A percentile compares a stretch with the other conserved stretches of the same genome.
Evolutionary conservation across 2,329 filamentous ascomycete species (phyloP).

Genomic region (Plenodomus biglobosus): DNA sequence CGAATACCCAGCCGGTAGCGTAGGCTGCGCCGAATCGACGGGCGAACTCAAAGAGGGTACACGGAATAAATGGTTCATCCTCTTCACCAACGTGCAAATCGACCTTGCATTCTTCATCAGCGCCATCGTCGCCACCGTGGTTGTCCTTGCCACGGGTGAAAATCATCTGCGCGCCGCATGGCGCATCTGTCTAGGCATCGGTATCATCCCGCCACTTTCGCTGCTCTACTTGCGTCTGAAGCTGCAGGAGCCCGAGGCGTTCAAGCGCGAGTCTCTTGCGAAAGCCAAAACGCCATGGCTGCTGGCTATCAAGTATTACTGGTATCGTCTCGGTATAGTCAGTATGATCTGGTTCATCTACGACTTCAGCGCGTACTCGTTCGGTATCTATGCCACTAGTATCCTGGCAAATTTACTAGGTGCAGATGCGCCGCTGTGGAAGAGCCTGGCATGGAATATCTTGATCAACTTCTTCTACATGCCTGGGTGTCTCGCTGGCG

Average conservation of each 20-base stretch:
- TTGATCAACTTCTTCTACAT: conserved; percentile 88
- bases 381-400: conserved; percentile 78
- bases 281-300: conserved; percentile 47
- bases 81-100: conserved; percentile 88
- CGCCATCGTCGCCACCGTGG: conserved; percentile 71
- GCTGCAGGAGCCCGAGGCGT: conserved; percentile 56
- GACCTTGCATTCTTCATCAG: conserved; percentile 82
- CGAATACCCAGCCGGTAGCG: conserved; percentile 80
- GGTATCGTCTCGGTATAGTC: conserved; percentile 57
- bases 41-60: conserved; percentile 78
- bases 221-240: conserved; percentile 61
- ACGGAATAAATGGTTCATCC: conserved; percentile 78
- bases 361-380: conserved; percentile 79
- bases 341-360: conserved; percentile 60
- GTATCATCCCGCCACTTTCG: conserved; percentile 51
- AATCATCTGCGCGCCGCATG: conserved; percentile 73
- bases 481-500: conserved; percentile 76
- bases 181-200: conserved; percentile 72
- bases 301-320: conserved; percentile 57
- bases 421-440: conserved; percentile 64
- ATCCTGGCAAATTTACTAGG: conserved; percentile 70
- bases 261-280: conserved; percentile 53
- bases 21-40: conserved; percentile 80
- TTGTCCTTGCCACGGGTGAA: conserved; percentile 57
- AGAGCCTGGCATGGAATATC: conserved; percentile 83